Percentiles rank a stretch among this genome's conserved stretches.
These are phyloP conservation scores for Limonomyces culmigenus DNA, from an alignment of 1,284 basidiomycete genomes.

Conservation along the genomic window DNA sequence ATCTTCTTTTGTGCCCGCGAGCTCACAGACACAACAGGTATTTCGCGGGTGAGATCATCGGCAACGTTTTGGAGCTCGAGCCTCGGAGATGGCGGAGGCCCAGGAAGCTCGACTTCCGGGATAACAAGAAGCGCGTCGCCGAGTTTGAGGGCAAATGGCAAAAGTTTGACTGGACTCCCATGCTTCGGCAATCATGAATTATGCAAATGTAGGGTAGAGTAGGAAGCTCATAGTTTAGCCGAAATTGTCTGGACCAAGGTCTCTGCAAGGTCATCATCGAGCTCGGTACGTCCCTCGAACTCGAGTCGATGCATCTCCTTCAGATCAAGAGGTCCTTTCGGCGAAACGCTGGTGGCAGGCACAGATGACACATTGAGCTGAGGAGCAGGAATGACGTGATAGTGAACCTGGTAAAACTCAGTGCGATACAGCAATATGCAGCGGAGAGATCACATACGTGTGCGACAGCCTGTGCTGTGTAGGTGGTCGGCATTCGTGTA, in stretches of 20 bases:
- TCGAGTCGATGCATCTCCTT: conserved; percentile 40
- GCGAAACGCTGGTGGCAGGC: conserved; percentile 6
- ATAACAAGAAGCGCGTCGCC: conserved; percentile 54
- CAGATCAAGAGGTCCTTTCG: conserved; percentile 17
- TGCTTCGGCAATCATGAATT: conserved; percentile 25
- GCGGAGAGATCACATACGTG: conserved; percentile 31
- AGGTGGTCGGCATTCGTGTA: too few relatives aligned
- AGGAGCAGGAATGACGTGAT: conserved; percentile 66
- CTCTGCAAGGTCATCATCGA: conserved; percentile 43
- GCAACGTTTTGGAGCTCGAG: conserved; percentile 79
- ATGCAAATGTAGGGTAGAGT: too few relatives aligned
- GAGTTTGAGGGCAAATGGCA: conserved; percentile 54
- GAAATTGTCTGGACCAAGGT: conserved; percentile 27
- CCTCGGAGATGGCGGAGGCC: conserved; percentile 80
- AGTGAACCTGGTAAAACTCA: conserved; percentile 43
- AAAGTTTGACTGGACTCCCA: conserved; percentile 65
- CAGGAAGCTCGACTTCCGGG: conserved; percentile 48
- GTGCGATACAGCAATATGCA: conserved; percentile 1
- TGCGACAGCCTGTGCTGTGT: conserved; percentile 67
- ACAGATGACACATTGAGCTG: conserved; percentile 5
- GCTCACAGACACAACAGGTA: conserved; percentile 32
- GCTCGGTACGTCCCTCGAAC: conserved; percentile 32
- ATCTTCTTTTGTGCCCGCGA: conserved; percentile 1
- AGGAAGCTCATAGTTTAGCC: conserved; percentile 24
- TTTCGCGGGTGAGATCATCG: conserved; percentile 92